Evolutionary conservation across 23 red algal species (phyloP).

Genomic region (Cyanidium caldarium): DNA sequence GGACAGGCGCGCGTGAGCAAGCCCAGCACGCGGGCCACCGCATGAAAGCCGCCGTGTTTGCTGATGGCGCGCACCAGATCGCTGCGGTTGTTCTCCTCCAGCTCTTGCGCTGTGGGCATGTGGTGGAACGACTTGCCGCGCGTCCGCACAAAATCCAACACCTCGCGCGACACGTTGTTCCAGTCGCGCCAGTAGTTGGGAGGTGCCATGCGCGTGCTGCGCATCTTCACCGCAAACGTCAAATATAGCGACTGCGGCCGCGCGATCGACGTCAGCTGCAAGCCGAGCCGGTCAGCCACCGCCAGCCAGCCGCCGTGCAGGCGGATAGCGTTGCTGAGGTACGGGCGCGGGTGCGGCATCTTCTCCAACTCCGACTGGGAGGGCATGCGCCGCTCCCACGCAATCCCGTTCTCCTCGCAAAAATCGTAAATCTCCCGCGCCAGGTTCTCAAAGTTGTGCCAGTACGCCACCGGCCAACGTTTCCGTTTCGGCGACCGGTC

Average conservation of each 20-base stretch:
- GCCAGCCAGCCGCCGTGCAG: constrained; percentile 32
- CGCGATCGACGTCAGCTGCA: neutral
- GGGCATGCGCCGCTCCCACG: neutral
- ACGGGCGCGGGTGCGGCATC: neutral
- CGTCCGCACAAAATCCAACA: neutral
- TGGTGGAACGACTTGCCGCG: neutral
- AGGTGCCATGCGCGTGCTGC: neutral
- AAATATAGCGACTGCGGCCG: neutral
- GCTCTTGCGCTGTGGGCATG: constrained; percentile 37
- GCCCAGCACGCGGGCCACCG: constrained; percentile 15
- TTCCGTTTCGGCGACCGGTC: neutral
- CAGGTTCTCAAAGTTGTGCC: neutral
- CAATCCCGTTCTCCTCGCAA: neutral
- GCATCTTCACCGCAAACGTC: constrained; percentile 2
- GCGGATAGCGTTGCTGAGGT: constrained; percentile 33
- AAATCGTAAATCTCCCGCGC: neutral
- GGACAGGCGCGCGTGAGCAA: neutral
- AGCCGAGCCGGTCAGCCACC: constrained; percentile 8
- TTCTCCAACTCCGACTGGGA: neutral
- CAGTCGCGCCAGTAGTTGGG: constrained; percentile 31
- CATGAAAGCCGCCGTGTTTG: constrained; percentile 16
- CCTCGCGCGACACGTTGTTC: constrained; percentile 15
- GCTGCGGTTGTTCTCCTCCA: constrained; percentile 11
- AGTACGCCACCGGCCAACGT: neutral
- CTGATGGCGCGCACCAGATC: constrained; percentile 25